Conservation (phyloP, 176 grass and related monocot genomes). For the Guadua angustifolia region DNA sequence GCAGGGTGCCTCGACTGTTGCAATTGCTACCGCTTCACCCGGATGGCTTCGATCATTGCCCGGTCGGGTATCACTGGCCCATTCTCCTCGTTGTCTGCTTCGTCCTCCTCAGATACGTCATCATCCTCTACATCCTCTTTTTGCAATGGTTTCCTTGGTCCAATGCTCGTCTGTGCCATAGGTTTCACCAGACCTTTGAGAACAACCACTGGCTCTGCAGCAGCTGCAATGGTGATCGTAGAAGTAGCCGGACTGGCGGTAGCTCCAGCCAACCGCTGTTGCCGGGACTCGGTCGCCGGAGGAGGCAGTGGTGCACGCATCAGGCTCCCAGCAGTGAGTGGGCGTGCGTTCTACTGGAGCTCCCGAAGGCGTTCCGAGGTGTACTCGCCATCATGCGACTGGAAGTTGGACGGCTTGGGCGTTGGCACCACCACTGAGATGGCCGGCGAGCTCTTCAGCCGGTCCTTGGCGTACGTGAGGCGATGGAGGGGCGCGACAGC, state of each 20-base stretch:
- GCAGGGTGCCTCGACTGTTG: slow-evolving; percentile 76
- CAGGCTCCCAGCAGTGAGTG: slow-evolving; percentile 71
- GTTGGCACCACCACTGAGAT: background rate
- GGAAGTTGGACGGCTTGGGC: slow-evolving; percentile 78
- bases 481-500: slow-evolving; percentile 56
- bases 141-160: slow-evolving; percentile 36
- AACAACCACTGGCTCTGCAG: slow-evolving; percentile 59
- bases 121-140: slow-evolving; percentile 39
- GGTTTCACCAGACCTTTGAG: slow-evolving; percentile 92
- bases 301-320: slow-evolving; percentile 31
- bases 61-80: slow-evolving; percentile 72
- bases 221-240: background rate
- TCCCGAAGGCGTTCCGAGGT: slow-evolving; percentile 86
- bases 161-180: slow-evolving; percentile 45
- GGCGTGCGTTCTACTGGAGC: slow-evolving; percentile 93
- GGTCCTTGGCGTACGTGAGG: slow-evolving; percentile 63
- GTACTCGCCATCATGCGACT: slow-evolving; percentile 86
- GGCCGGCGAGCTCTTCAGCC: slow-evolving; percentile 42
- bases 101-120: slow-evolving; percentile 52
- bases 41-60: slow-evolving; percentile 84
- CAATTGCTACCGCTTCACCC: slow-evolving; percentile 79
- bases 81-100: slow-evolving; percentile 42
- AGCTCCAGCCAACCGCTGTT: slow-evolving; percentile 26
- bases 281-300: slow-evolving; percentile 29
- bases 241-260: slow-evolving; percentile 23